Percentiles rank a stretch among this genome's conserved stretches.
These are phyloP conservation scores for Candida broadrunensis DNA, from an alignment of 805 yeast genomes.

Conservation along the genomic window DNA sequence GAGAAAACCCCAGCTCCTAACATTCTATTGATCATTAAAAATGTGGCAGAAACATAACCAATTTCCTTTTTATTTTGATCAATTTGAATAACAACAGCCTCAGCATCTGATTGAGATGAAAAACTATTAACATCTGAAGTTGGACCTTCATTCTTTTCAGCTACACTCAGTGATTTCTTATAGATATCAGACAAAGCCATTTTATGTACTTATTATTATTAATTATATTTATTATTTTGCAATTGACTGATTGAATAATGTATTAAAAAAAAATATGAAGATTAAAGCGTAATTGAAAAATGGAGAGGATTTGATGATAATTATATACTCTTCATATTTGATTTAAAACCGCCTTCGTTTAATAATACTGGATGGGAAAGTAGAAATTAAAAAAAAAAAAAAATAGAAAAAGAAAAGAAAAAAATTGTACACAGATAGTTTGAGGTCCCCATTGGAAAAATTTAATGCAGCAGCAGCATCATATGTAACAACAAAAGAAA, in stretches of 20 bases:
- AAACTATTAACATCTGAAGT: conserved; percentile 4
- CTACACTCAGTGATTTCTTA: background rate
- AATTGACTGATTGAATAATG: background rate
- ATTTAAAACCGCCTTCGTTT: no score
- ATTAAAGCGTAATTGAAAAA: background rate
- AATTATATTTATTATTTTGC: background rate
- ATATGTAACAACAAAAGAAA: background rate
- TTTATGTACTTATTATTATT: background rate
- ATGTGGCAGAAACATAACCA: conserved; percentile 44
- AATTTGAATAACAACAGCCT: conserved; percentile 31
- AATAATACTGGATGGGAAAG: no score
- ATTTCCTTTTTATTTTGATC: conserved; percentile 45
- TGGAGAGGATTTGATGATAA: no score
- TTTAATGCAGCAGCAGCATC: no score
- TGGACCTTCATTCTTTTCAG: conserved; percentile 2
- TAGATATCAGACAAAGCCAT: background rate
- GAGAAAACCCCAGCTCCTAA: conserved; percentile 75
- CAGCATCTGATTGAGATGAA: conserved; percentile 12
- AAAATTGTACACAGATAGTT: no score
- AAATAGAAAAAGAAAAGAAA: no score
- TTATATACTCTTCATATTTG: no score
- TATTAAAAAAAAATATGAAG: background rate
- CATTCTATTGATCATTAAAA: conserved; percentile 62
- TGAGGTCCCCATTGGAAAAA: no score
- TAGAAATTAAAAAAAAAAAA: no score